Evolutionary conservation across 1,139 yeast species (phyloP).

Genomic region (Lodderomyces parapsilosis): DNA sequence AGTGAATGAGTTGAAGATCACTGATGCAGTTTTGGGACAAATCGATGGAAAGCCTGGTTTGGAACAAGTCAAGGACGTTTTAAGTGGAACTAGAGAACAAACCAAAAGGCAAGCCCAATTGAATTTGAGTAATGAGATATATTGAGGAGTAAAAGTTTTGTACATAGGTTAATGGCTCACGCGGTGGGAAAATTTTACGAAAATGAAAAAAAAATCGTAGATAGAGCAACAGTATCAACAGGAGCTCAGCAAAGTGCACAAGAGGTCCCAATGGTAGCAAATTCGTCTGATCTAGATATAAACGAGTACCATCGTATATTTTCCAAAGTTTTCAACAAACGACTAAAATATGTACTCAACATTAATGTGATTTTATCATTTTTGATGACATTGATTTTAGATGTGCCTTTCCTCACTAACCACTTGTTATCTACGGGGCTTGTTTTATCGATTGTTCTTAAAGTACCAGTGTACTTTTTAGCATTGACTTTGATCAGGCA

Average conservation of each 20-base stretch:
- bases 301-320: constrained; percentile 26
- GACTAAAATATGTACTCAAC: constrained; percentile 38
- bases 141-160: background rate
- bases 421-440: constrained; percentile 29
- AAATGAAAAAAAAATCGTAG: background rate
- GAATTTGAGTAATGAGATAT: constrained; percentile 11
- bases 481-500: constrained; percentile 40
- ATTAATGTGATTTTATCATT: constrained; percentile 29
- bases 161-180: background rate
- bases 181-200: constrained; percentile 1
- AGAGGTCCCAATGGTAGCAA: constrained; percentile 1
- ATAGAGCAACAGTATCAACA: background rate
- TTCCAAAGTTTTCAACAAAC: constrained; percentile 30
- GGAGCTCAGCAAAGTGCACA: background rate
- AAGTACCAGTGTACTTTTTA: constrained; percentile 32
- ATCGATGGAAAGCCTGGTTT: constrained; percentile 48
- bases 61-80: constrained; percentile 40
- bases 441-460: constrained; percentile 22
- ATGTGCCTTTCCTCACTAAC: constrained; percentile 25
- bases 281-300: constrained; percentile 13
- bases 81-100: constrained; percentile 38
- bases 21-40: constrained; percentile 38
- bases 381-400: constrained; percentile 23
- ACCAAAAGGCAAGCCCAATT: constrained; percentile 38
- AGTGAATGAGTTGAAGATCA: constrained; percentile 34